A percentile compares a stretch with the other conserved stretches of the same genome.
Evolutionary conservation across 1,284 basidiomycete genomes (phyloP).

Genomic region (Trichosporon asahii): DNA sequence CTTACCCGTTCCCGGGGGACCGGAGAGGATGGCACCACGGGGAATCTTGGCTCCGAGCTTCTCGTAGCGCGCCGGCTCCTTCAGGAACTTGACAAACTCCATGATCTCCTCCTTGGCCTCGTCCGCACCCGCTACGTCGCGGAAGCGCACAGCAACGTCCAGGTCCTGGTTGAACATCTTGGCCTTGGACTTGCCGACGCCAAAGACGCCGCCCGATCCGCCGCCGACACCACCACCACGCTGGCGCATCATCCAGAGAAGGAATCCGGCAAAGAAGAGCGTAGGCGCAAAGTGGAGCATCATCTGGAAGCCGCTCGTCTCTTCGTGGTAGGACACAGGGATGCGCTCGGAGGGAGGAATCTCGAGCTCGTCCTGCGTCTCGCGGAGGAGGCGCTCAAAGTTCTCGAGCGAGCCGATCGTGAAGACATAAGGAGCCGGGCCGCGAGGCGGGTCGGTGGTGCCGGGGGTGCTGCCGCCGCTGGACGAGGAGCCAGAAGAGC

Average conservation of each 20-base stretch:
- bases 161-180: slow-evolving; percentile 98
- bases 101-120: slow-evolving; percentile 99
- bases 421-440: slow-evolving; percentile 69
- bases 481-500: slow-evolving; percentile 15
- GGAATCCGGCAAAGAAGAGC: slow-evolving; percentile 79
- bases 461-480: slow-evolving; percentile 26
- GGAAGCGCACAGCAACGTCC: slow-evolving; percentile 88
- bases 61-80: slow-evolving; percentile 92
- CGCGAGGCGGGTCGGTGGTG: slow-evolving; percentile 46
- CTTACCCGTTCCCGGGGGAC: slow-evolving; percentile 98
- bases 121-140: slow-evolving; percentile 98
- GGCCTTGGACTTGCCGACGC: slow-evolving; percentile 92
- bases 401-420: slow-evolving; percentile 97
- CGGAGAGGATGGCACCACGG: slow-evolving; percentile 94
- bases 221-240: slow-evolving; percentile 60
- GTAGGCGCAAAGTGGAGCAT: slow-evolving; percentile 92
- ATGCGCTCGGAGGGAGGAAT: slow-evolving; percentile 91
- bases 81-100: slow-evolving; percentile 99
- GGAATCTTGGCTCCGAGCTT: slow-evolving; percentile 98
- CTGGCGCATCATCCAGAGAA: slow-evolving; percentile 84
- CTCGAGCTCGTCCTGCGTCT: slow-evolving; percentile 86
- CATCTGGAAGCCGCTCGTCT: slow-evolving; percentile 78
- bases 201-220: slow-evolving; percentile 78
- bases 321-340: slow-evolving; percentile 94
- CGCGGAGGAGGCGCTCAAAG: slow-evolving; percentile 90